phyloP scores from a whole-genome alignment of 306 rosid genomes.

The Mucuna pruriens region DNA sequence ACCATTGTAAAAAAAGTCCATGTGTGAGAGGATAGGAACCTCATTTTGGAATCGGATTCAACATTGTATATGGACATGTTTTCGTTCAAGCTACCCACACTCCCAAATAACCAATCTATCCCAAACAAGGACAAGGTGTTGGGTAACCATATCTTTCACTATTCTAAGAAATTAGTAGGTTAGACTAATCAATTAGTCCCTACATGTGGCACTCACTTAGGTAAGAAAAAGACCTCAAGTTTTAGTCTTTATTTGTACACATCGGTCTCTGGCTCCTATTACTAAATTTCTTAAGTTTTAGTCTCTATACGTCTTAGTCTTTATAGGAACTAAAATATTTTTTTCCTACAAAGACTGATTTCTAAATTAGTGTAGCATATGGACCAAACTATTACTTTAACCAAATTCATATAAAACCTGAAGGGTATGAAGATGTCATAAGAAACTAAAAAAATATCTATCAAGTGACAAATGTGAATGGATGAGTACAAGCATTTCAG shows the following conservation, averaged over 20 bases:
- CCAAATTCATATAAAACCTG: background rate
- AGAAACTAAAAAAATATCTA: background rate
- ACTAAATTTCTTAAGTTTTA: background rate
- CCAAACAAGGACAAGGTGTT: background rate
- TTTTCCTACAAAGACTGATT: background rate
- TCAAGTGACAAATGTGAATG: background rate
- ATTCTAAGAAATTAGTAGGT: background rate
- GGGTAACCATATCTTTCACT: background rate
- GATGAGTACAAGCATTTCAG: slow-evolving; percentile 12
- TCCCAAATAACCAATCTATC: background rate
- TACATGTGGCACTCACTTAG: background rate
- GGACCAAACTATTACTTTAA: background rate
- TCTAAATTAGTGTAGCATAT: background rate
- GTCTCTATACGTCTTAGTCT: background rate
- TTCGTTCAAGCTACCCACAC: background rate
- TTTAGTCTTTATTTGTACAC: background rate
- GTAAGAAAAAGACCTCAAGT: background rate
- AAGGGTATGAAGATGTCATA: background rate
- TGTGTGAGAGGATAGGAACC: slow-evolving; percentile 24
- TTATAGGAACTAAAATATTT: background rate
- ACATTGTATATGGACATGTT: background rate
- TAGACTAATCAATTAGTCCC: background rate
- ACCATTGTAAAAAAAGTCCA: background rate
- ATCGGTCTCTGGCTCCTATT: background rate
- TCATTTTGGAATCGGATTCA: slow-evolving; percentile 12